phyloP scores from a whole-genome alignment of 2,329 filamentous ascomycete species.

The Colletotrichum sp. region DNA sequence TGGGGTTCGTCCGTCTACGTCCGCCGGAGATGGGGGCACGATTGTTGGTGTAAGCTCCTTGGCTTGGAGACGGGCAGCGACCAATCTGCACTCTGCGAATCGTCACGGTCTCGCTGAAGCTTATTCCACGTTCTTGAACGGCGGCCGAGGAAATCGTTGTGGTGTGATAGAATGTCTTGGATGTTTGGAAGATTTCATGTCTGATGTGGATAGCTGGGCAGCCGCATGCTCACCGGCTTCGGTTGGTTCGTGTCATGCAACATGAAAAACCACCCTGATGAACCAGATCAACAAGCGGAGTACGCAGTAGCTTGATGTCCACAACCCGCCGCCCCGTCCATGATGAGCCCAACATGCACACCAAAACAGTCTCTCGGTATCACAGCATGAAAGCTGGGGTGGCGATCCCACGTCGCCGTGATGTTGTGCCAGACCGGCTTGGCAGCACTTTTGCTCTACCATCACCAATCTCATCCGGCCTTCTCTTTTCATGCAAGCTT shows the following conservation, averaged over 20 bases:
- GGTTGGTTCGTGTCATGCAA: background rate
- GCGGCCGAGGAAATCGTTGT: background rate
- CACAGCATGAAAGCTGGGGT: background rate
- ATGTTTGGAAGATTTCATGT: background rate
- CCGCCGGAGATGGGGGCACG: background rate
- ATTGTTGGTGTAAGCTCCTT: background rate
- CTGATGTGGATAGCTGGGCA: background rate
- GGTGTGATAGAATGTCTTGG: background rate
- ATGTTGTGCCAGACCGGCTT: background rate
- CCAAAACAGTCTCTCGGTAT: background rate
- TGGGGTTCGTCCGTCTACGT: background rate
- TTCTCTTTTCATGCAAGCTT: conserved; percentile 8
- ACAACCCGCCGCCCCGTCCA: background rate
- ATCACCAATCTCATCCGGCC: background rate
- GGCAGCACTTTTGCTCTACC: background rate
- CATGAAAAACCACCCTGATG: background rate
- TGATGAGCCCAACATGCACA: background rate
- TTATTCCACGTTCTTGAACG: background rate
- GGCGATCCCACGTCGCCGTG: background rate
- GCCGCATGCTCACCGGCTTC: background rate
- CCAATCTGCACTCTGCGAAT: conserved; percentile 2
- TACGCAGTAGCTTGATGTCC: background rate
- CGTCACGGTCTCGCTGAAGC: conserved; percentile 3
- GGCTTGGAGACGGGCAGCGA: background rate
- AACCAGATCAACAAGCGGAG: background rate